Percentiles rank a stretch among this genome's conserved stretches.
Evolutionary conservation across 768 basidiomycete genomes (phyloP).

Genomic region (Phlebiopsis gigantea): DNA sequence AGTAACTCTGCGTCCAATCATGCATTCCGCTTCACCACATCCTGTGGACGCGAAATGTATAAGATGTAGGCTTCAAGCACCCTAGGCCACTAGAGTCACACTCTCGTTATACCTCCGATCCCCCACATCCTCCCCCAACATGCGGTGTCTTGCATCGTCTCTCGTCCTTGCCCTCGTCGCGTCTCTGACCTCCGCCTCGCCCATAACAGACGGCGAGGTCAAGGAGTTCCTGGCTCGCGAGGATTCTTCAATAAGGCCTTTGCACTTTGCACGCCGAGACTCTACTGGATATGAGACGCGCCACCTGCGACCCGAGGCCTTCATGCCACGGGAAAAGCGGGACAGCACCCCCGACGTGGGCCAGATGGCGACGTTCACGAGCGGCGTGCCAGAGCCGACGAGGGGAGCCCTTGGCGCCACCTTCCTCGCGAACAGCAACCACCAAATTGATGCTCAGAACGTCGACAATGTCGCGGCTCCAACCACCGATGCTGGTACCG

Average conservation of each 20-base stretch:
- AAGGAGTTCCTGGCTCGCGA: neutral
- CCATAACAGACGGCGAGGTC: neutral
- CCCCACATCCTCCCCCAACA: neutral
- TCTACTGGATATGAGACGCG: constrained; percentile 15
- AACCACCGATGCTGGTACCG: constrained; percentile 18
- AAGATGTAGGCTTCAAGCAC: neutral
- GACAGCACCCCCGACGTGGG: constrained; percentile 21
- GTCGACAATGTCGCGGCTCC: constrained; percentile 22
- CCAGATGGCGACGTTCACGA: constrained; percentile 18
- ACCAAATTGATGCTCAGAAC: constrained; percentile 21
- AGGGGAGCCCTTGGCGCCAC: constrained; percentile 17
- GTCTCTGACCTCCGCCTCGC: neutral
- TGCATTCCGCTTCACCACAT: neutral
- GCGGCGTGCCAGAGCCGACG: constrained; percentile 18
- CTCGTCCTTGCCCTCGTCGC: neutral
- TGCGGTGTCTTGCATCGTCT: neutral
- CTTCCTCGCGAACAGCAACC: constrained; percentile 19
- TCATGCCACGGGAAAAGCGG: constrained; percentile 12
- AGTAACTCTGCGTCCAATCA: neutral
- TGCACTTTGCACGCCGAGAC: constrained; percentile 13
- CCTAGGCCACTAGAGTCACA: neutral
- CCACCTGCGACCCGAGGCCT: constrained; percentile 17
- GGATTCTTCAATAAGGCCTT: neutral
- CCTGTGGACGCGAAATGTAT: neutral
- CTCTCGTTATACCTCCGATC: neutral